phyloP scores from a whole-genome alignment of 2,329 filamentous ascomycete species.

The Ophiocordyceps camponoti-floridani region DNA sequence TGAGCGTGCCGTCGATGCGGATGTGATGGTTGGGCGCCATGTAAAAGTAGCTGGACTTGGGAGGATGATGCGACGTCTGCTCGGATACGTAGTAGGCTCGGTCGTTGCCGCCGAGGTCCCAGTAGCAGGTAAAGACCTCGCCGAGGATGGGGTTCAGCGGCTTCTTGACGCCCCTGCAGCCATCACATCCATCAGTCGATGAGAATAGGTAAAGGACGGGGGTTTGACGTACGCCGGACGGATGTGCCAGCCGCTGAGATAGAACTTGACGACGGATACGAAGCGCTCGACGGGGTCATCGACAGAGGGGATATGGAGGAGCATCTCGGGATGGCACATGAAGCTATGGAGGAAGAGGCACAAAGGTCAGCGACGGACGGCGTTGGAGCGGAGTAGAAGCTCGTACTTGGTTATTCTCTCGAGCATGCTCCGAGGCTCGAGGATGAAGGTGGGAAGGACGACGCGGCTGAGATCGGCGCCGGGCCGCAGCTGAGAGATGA shows the following conservation, averaged over 20 bases:
- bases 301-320: conserved; percentile 71
- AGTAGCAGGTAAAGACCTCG: conserved; percentile 88
- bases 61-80: conserved; percentile 94
- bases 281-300: conserved; percentile 84
- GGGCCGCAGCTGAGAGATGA: conserved; percentile 90
- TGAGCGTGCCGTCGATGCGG: conserved; percentile 86
- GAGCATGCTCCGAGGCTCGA: conserved; percentile 94
- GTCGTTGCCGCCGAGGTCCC: conserved; percentile 74
- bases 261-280: conserved; percentile 92
- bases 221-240: conserved; percentile 62
- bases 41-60: conserved; percentile 98
- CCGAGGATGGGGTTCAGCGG: conserved; percentile 92
- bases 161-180: conserved; percentile 83
- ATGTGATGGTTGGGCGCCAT: conserved; percentile 90
- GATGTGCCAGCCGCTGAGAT: conserved; percentile 97
- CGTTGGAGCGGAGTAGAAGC: not conserved
- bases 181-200: not conserved
- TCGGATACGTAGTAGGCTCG: conserved; percentile 91
- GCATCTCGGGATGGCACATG: conserved; percentile 96
- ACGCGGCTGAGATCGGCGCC: conserved; percentile 91
- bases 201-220: not conserved
- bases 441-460: conserved; percentile 89
- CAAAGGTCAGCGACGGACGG: not conserved
- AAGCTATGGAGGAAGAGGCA: conserved; percentile 49
- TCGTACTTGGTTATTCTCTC: conserved; percentile 93